Evolutionary conservation across 148 eudicot species (phyloP).

Genomic region (Rhododendron mucronatum): DNA sequence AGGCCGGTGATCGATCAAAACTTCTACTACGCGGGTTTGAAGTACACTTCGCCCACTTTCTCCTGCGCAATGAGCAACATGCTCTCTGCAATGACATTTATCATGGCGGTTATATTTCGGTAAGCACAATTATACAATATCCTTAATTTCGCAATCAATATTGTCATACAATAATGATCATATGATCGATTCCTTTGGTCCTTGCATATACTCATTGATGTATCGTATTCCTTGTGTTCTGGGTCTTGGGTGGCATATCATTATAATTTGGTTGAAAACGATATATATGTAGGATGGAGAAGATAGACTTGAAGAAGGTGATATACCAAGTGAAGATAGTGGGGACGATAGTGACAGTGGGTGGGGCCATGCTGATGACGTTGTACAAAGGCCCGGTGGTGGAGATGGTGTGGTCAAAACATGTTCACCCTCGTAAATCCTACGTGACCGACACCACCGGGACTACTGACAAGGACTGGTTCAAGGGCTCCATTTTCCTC

Average conservation of each 20-base stretch:
- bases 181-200: no score
- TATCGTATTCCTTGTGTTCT: no score
- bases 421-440: constrained; percentile 27
- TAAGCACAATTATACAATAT: not conserved
- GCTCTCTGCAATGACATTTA: constrained; percentile 97
- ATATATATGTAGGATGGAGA: constrained; percentile 65
- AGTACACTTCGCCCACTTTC: constrained; percentile 89
- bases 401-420: constrained; percentile 50
- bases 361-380: constrained; percentile 97
- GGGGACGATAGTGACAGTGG: constrained; percentile 86
- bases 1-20: constrained; percentile 97
- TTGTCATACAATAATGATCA: not conserved
- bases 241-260: no score
- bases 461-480: constrained; percentile 59
- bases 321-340: constrained; percentile 82
- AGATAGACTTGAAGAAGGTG: constrained; percentile 61
- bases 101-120: constrained; percentile 91
- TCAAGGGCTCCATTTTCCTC: constrained; percentile 75
- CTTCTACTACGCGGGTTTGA: constrained; percentile 85
- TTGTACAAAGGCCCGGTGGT: constrained; percentile 73
- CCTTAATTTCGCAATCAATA: not conserved
- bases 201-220: no score
- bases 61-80: constrained; percentile 98
- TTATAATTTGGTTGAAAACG: not conserved
- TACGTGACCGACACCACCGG: constrained; percentile 21